These are phyloP conservation scores for Candida nemodendra DNA, from an alignment of 805 yeast genomes.

Conservation along the genomic window DNA sequence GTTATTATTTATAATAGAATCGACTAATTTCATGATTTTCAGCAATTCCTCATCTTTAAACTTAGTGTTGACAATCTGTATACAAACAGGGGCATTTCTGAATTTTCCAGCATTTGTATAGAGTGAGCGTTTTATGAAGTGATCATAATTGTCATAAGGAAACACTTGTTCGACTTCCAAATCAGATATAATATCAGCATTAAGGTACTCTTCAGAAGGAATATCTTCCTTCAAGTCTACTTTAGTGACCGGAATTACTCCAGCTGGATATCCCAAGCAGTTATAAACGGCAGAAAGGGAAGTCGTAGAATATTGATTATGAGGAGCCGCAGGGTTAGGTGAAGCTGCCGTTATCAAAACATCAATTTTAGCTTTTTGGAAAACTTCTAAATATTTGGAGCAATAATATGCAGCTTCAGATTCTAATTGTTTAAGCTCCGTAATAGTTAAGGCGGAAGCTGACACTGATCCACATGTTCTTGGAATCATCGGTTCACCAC, in stretches of 20 bases:
- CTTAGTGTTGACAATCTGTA: conserved; percentile 1
- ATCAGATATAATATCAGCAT: not conserved
- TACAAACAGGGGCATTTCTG: conserved; percentile 3
- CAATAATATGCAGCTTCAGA: not conserved
- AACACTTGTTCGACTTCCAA: not conserved
- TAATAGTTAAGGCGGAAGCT: not conserved
- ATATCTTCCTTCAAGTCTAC: not conserved
- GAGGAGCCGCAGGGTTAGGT: conserved; percentile 5
- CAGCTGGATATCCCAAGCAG: conserved; percentile 2
- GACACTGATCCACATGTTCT: not conserved
- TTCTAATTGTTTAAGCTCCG: not conserved
- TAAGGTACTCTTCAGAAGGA: not conserved
- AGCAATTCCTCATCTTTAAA: conserved; percentile 1
- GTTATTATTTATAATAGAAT: too few species aligned
- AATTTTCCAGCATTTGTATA: not conserved
- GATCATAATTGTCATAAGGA: conserved; percentile 1
- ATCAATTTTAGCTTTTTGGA: not conserved
- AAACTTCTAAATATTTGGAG: not conserved
- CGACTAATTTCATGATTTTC: not conserved
- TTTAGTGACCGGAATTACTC: not conserved
- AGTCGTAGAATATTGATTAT: conserved; percentile 2
- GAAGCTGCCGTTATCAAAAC: conserved; percentile 1
- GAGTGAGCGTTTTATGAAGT: not conserved
- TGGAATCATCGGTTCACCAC: not conserved
- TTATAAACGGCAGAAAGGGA: conserved; percentile 1